phyloP scores from a whole-genome alignment of 2,329 filamentous ascomycete species.

The Colletotrichum spaethianum region DNA sequence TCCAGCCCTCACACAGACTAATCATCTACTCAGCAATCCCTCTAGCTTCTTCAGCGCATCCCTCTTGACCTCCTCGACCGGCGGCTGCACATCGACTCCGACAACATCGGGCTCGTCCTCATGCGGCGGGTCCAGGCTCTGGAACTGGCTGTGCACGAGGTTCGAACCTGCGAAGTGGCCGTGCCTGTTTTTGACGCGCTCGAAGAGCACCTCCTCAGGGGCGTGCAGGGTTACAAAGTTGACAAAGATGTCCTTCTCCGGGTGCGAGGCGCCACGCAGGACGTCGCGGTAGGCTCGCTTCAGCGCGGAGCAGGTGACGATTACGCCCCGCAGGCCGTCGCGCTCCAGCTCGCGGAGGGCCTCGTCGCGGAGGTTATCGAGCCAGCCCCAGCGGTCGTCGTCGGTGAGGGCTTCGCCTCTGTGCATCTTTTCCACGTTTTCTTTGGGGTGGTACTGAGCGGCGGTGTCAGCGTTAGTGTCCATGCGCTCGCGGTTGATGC shows the following conservation, averaged over 20 bases:
- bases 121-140: conserved; percentile 75
- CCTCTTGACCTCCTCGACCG: conserved; percentile 60
- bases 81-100: conserved; percentile 63
- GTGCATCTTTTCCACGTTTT: conserved; percentile 82
- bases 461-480: conserved; percentile 2
- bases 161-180: conserved; percentile 82
- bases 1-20: background rate
- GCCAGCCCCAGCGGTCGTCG: conserved; percentile 84
- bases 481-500: conserved; percentile 20
- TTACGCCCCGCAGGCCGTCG: conserved; percentile 68
- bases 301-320: conserved; percentile 84
- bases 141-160: conserved; percentile 82
- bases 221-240: conserved; percentile 82
- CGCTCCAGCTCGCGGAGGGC: conserved; percentile 55
- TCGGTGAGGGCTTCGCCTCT: conserved; percentile 79
- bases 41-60: conserved; percentile 52
- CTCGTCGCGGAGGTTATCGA: conserved; percentile 71
- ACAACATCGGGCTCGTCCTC: conserved; percentile 69
- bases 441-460: conserved; percentile 69
- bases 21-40: background rate
- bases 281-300: conserved; percentile 84
- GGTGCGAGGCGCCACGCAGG: conserved; percentile 71
- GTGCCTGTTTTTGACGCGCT: conserved; percentile 73
- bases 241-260: conserved; percentile 68
- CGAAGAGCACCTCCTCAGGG: conserved; percentile 72